Evolutionary conservation across 179 eudicot species (phyloP).

Genomic region (Carnegiea gigantea): DNA sequence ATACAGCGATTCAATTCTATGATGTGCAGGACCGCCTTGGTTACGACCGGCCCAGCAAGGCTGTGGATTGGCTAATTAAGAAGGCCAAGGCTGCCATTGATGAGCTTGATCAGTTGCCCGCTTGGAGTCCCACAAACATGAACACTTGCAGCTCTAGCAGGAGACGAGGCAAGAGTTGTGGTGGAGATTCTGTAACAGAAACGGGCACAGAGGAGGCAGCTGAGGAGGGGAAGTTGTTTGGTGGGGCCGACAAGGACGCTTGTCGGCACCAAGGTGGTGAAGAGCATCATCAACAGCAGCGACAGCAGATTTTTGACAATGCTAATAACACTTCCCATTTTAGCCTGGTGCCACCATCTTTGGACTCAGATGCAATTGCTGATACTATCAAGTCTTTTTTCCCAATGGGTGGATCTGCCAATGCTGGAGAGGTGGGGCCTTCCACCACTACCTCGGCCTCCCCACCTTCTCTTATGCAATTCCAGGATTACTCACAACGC

Average conservation of each 20-base stretch:
- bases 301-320: conserved; percentile 15
- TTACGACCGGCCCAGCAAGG: conserved; percentile 80
- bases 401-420: conserved; percentile 52
- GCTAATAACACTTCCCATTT: conserved; percentile 20
- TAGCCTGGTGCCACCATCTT: conserved; percentile 58
- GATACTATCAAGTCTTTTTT: conserved; percentile 84
- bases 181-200: conserved; percentile 11
- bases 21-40: conserved; percentile 81
- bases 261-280: not conserved
- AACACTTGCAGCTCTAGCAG: conserved; percentile 12
- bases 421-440: conserved; percentile 7
- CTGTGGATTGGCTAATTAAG: conserved; percentile 81
- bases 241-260: conserved; percentile 16
- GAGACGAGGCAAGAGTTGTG: conserved; percentile 24
- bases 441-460: conserved; percentile 22
- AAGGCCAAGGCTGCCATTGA: conserved; percentile 75
- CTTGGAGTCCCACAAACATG: conserved; percentile 62
- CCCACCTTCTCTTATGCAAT: conserved; percentile 38
- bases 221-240: conserved; percentile 21
- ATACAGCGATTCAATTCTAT: conserved; percentile 78
- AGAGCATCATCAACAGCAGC: not conserved
- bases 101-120: conserved; percentile 63
- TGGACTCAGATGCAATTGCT: conserved; percentile 68
- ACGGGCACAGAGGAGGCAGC: conserved; percentile 12
- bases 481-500: conserved; percentile 46